A percentile compares a stretch with the other conserved stretches of the same genome.
phyloP scores from a whole-genome alignment of 495 filamentous ascomycete genomes.

The Penicilliopsis zonata region DNA sequence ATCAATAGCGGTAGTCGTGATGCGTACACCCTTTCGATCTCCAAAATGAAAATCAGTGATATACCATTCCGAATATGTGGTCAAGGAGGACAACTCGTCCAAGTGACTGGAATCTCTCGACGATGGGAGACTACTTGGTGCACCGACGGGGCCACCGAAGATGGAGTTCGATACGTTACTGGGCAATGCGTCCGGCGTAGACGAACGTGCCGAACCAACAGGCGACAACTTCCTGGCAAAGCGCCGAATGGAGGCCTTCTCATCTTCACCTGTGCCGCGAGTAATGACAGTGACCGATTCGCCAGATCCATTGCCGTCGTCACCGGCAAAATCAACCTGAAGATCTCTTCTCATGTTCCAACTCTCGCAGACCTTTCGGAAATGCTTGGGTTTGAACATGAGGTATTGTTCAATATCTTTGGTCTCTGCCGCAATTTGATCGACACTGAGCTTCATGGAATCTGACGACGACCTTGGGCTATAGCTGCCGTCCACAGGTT shows the following conservation, averaged over 20 bases:
- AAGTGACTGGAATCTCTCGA: constrained; percentile 19
- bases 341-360: constrained; percentile 90
- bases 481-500: constrained; percentile 51
- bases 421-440: constrained; percentile 63
- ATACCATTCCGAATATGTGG: constrained; percentile 41
- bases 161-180: constrained; percentile 21
- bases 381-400: constrained; percentile 61
- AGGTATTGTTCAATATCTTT: constrained; percentile 70
- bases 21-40: constrained; percentile 36
- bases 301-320: constrained; percentile 59
- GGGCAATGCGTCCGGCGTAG: constrained; percentile 3
- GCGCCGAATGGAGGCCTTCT: constrained; percentile 36
- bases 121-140: constrained; percentile 10
- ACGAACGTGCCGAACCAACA: constrained; percentile 5
- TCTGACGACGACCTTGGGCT: constrained; percentile 58
- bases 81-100: constrained; percentile 5
- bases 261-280: constrained; percentile 50
- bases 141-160: constrained; percentile 20
- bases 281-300: constrained; percentile 65
- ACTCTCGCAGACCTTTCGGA: constrained; percentile 63
- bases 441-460: constrained; percentile 54
- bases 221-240: constrained; percentile 23
- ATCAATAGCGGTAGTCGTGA: constrained; percentile 70
- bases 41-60: constrained; percentile 45
- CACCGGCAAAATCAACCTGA: constrained; percentile 80